A percentile compares a stretch with the other conserved stretches of the same genome.
phyloP scores from a whole-genome alignment of 768 basidiomycete species.

The Trametes coccinea region DNA sequence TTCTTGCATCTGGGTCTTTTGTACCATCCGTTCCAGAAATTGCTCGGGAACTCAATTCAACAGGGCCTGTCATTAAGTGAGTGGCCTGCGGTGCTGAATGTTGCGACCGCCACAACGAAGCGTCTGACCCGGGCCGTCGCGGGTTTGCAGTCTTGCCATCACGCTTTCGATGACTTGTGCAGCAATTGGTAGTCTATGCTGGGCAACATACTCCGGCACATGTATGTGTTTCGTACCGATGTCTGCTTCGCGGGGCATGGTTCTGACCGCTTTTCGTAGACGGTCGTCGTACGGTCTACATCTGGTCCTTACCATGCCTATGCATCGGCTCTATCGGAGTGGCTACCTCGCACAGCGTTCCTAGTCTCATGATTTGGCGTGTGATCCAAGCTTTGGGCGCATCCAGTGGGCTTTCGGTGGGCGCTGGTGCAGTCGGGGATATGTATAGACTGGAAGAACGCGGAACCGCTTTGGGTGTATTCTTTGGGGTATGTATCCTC shows the following conservation, averaged over 20 bases:
- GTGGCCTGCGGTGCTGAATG: neutral
- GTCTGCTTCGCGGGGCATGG: neutral
- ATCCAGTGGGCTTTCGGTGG: conserved; percentile 55
- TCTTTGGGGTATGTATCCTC: conserved; percentile 45
- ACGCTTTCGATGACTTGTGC: conserved; percentile 52
- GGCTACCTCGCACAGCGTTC: conserved; percentile 43
- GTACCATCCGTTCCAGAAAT: conserved; percentile 76
- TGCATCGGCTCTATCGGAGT: conserved; percentile 62
- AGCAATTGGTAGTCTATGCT: conserved; percentile 49
- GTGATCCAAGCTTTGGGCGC: conserved; percentile 68
- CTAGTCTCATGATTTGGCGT: conserved; percentile 56
- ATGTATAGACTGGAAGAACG: conserved; percentile 66
- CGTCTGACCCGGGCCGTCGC: too few relatives aligned
- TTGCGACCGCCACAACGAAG: too few relatives aligned
- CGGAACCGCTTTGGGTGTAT: conserved; percentile 59
- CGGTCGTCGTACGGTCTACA: conserved; percentile 62
- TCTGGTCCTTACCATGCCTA: conserved; percentile 59
- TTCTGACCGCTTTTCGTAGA: conserved; percentile 39
- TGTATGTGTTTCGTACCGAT: conserved; percentile 35
- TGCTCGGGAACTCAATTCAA: conserved; percentile 59
- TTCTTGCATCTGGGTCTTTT: conserved; percentile 68
- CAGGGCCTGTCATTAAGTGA: conserved; percentile 60
- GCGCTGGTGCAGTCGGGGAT: conserved; percentile 61
- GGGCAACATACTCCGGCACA: conserved; percentile 52
- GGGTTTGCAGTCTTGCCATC: conserved; percentile 43